Evolutionary conservation across 495 filamentous ascomycete species (phyloP).

Genomic region (Melanomma pulvis-pyrius): DNA sequence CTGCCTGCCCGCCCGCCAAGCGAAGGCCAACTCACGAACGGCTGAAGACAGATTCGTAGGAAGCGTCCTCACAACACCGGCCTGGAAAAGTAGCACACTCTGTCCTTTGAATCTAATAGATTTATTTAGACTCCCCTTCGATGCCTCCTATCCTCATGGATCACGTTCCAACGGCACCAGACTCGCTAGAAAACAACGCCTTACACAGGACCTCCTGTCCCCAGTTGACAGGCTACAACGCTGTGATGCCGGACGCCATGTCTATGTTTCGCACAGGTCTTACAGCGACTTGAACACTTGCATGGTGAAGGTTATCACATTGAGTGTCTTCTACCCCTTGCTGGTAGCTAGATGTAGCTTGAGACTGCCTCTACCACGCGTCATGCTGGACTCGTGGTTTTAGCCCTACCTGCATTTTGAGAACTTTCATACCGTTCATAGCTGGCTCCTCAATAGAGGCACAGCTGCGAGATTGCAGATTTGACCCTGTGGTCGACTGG

Average conservation of each 20-base stretch:
- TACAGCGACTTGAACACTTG: not conserved
- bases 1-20: not conserved
- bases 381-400: not conserved
- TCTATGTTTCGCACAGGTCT: not conserved
- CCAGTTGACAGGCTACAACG: not conserved
- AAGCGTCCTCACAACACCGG: not conserved
- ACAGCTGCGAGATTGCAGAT: not conserved
- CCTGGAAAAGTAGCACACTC: not conserved
- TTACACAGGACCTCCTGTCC: not conserved
- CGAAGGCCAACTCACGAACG: not conserved
- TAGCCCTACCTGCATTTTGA: not conserved
- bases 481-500: not conserved
- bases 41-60: too few relatives aligned
- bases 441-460: not conserved
- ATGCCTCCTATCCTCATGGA: not conserved
- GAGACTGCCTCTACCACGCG: not conserved
- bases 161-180: not conserved
- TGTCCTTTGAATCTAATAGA: not conserved
- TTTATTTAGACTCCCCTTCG: not conserved
- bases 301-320: not conserved
- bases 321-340: not conserved
- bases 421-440: not conserved
- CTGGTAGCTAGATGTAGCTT: not conserved
- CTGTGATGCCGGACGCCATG: not conserved
- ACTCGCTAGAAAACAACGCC: not conserved